Conservation (phyloP, 2,329 filamentous ascomycete genomes). For the Diaporthe sp. region DNA sequence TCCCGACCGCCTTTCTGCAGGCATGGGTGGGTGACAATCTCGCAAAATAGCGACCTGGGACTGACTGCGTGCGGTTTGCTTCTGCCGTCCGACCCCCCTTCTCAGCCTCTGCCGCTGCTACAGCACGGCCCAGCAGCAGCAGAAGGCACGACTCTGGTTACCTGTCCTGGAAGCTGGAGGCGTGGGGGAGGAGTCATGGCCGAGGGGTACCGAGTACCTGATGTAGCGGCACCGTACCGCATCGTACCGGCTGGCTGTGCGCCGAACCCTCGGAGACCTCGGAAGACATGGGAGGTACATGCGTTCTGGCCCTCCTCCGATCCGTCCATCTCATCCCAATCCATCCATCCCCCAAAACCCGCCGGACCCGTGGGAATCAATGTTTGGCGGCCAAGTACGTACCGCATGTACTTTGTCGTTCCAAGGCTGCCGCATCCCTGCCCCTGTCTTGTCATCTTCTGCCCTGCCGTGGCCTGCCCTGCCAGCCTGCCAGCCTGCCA, state of each 20-base stretch:
- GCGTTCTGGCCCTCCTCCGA: neutral
- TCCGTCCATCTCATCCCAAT: neutral
- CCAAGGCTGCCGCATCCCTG: neutral
- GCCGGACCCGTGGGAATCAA: conserved; percentile 29
- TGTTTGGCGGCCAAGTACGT: conserved; percentile 2
- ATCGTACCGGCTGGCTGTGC: neutral
- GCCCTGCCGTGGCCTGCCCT: conserved; percentile 11
- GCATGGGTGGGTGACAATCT: conserved; percentile 16
- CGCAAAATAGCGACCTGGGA: conserved; percentile 23
- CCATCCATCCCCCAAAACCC: conserved; percentile 23
- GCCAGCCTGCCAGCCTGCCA: neutral
- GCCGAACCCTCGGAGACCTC: neutral
- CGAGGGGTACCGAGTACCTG: neutral
- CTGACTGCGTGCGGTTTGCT: conserved; percentile 9
- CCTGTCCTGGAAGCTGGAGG: neutral
- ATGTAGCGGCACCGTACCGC: neutral
- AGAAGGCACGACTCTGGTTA: neutral
- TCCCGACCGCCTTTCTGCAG: conserved; percentile 29
- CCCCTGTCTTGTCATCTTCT: conserved; percentile 24
- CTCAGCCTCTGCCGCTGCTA: neutral
- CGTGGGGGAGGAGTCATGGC: neutral
- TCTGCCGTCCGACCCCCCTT: conserved; percentile 28
- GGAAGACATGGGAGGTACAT: conserved; percentile 4
- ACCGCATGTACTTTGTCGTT: neutral
- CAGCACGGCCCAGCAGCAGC: neutral